These are phyloP conservation scores for Drechslera avenae DNA, from an alignment of 2,329 filamentous ascomycete species.

Conservation along the genomic window DNA sequence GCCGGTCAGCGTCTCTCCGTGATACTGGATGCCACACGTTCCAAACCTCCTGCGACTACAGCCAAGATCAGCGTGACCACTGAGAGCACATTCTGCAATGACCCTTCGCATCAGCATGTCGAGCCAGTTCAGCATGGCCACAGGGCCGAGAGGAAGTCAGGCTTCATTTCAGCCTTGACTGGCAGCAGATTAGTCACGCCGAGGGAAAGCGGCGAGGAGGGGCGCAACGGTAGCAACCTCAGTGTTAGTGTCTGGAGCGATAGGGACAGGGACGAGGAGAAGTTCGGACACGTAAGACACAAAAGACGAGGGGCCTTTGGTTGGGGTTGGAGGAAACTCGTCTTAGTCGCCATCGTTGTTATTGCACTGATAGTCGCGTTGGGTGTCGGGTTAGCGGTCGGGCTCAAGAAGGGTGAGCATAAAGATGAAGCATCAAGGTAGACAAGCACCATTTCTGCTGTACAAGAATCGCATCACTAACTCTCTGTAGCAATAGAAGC, in stretches of 20 bases:
- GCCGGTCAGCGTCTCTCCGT: constrained; percentile 50
- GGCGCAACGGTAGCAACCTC: constrained; percentile 35
- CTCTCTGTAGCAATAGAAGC: not conserved
- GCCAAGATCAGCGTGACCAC: constrained; percentile 36
- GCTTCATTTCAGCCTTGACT: constrained; percentile 25
- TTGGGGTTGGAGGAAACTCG: constrained; percentile 50
- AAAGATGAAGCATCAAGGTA: constrained; percentile 21
- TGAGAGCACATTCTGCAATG: constrained; percentile 37
- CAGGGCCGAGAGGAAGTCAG: constrained; percentile 19
- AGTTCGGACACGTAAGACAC: constrained; percentile 36
- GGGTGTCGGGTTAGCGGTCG: constrained; percentile 48
- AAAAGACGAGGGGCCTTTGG: constrained; percentile 27
- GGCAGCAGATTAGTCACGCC: constrained; percentile 35
- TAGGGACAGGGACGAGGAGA: constrained; percentile 39
- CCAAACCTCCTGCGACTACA: constrained; percentile 20
- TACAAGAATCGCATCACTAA: constrained; percentile 2
- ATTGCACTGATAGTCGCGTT: constrained; percentile 46
- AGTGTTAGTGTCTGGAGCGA: constrained; percentile 48
- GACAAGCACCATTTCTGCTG: not conserved
- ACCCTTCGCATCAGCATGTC: constrained; percentile 33
- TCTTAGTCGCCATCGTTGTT: constrained; percentile 42
- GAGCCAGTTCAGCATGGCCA: constrained; percentile 27
- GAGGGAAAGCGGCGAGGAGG: constrained; percentile 37
- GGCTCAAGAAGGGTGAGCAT: constrained; percentile 43
- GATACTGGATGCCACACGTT: constrained; percentile 44